Conservation (phyloP, 768 basidiomycete genomes). For the Dioszegia crocea region DNA sequence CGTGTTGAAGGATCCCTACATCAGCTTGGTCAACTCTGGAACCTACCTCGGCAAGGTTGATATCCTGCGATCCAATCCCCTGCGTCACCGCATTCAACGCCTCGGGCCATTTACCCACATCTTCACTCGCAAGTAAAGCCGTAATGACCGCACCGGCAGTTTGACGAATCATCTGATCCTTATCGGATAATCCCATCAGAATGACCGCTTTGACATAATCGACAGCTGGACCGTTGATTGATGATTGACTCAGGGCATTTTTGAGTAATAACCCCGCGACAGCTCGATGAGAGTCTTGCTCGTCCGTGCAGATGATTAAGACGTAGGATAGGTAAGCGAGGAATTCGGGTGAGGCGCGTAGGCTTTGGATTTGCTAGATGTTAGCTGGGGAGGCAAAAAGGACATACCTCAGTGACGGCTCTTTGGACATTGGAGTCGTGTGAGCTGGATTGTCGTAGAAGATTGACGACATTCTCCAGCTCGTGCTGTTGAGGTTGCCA, state of each 20-base stretch:
- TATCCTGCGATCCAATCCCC: conserved; percentile 70
- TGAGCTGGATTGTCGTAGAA: conserved; percentile 85
- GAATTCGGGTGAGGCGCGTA: conserved; percentile 82
- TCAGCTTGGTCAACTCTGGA: not conserved
- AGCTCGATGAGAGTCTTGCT: conserved; percentile 87
- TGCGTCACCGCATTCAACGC: conserved; percentile 79
- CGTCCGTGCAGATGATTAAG: conserved; percentile 69
- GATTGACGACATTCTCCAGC: conserved; percentile 84
- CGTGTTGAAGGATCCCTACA: conserved; percentile 83
- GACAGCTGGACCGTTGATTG: conserved; percentile 56
- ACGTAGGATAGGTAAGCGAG: conserved; percentile 94
- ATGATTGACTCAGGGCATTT: conserved; percentile 78
- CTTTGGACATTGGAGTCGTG: conserved; percentile 67
- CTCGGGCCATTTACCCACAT: conserved; percentile 92
- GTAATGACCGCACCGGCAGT: conserved; percentile 92
- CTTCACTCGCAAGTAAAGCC: conserved; percentile 76
- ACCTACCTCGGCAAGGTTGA: conserved; percentile 78
- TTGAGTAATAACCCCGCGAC: conserved; percentile 96
- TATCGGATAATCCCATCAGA: conserved; percentile 59
- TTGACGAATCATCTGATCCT: conserved; percentile 81
- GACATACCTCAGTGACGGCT: conserved; percentile 71
- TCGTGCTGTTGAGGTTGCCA: conserved; percentile 83
- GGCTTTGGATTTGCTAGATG: conserved; percentile 42
- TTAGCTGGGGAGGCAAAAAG: not conserved
- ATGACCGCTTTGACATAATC: conserved; percentile 52